phyloP scores from a whole-genome alignment of 805 yeast species.

The Ogataea siamensis region DNA sequence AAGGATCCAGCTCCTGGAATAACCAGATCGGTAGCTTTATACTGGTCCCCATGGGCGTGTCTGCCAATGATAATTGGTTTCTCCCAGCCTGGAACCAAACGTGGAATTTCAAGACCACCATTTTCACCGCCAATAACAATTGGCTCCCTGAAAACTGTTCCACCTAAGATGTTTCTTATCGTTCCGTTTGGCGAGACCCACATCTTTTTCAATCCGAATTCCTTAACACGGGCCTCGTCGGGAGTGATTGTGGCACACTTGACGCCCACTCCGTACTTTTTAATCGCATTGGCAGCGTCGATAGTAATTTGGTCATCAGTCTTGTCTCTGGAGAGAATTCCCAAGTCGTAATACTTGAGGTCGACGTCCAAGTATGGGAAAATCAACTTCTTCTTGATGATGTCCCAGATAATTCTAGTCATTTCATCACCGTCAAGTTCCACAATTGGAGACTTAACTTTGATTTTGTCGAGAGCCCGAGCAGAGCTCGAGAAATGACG shows the following conservation, averaged over 20 bases:
- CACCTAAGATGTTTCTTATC: constrained; percentile 75
- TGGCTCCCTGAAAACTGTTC: constrained; percentile 84
- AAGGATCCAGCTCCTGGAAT: constrained; percentile 66
- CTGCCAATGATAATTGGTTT: constrained; percentile 82
- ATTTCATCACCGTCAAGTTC: constrained; percentile 85
- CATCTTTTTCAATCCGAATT: constrained; percentile 72
- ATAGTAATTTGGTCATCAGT: constrained; percentile 73
- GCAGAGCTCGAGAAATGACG: constrained; percentile 30
- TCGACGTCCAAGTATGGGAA: constrained; percentile 70
- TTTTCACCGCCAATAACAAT: constrained; percentile 58
- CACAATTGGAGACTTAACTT: constrained; percentile 70
- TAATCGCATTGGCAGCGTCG: constrained; percentile 76
- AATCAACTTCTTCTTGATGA: constrained; percentile 66
- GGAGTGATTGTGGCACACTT: constrained; percentile 88
- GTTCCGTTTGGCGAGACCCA: constrained; percentile 88
- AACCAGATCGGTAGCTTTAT: constrained; percentile 73
- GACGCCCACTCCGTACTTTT: constrained; percentile 73
- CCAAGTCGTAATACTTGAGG: constrained; percentile 72
- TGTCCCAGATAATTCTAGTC: constrained; percentile 82
- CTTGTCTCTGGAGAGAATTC: constrained; percentile 63
- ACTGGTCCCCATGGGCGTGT: constrained; percentile 85
- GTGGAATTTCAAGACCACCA: constrained; percentile 54
- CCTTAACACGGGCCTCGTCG: constrained; percentile 76
- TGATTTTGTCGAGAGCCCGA: constrained; percentile 48
- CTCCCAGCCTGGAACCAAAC: constrained; percentile 78